Percentiles rank a stretch among this genome's conserved stretches.
These are phyloP conservation scores for Diaporthe ilicicola DNA, from an alignment of 2,329 filamentous ascomycete species.

Conservation along the genomic window DNA sequence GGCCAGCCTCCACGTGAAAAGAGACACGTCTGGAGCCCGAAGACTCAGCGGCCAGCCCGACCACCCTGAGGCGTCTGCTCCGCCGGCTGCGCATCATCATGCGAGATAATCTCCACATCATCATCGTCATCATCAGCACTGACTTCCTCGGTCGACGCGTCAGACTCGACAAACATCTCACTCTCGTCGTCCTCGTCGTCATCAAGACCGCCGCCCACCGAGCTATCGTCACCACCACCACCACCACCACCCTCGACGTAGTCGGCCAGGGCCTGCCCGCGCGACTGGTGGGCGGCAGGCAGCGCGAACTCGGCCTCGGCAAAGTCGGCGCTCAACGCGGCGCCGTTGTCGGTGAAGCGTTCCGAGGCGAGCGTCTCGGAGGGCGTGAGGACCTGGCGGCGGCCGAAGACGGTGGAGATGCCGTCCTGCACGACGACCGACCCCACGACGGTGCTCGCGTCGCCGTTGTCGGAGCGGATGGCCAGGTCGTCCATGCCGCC, in stretches of 20 bases:
- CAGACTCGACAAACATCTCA: background rate
- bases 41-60: background rate
- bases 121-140: background rate
- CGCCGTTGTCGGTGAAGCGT: slow-evolving; percentile 45
- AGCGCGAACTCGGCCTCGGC: slow-evolving; percentile 45
- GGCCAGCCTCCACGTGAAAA: background rate
- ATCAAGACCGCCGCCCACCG: slow-evolving; percentile 14
- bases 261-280: slow-evolving; percentile 34
- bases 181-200: slow-evolving; percentile 37
- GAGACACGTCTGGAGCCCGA: background rate
- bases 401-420: slow-evolving; percentile 47
- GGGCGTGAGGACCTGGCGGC: slow-evolving; percentile 45
- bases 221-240: slow-evolving; percentile 14
- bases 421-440: slow-evolving; percentile 51
- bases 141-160: slow-evolving; percentile 1
- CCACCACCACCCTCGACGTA: slow-evolving; percentile 31
- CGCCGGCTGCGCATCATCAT: background rate
- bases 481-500: slow-evolving; percentile 45
- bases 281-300: slow-evolving; percentile 38
- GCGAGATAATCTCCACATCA: slow-evolving; percentile 10
- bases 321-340: slow-evolving; percentile 41
- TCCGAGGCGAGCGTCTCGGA: slow-evolving; percentile 46
- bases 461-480: slow-evolving; percentile 39
- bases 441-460: slow-evolving; percentile 44
- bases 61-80: background rate